A percentile compares a stretch with the other conserved stretches of the same genome.
Evolutionary conservation across 208 protist species (phyloP).

Genomic region (Leishmania major): DNA sequence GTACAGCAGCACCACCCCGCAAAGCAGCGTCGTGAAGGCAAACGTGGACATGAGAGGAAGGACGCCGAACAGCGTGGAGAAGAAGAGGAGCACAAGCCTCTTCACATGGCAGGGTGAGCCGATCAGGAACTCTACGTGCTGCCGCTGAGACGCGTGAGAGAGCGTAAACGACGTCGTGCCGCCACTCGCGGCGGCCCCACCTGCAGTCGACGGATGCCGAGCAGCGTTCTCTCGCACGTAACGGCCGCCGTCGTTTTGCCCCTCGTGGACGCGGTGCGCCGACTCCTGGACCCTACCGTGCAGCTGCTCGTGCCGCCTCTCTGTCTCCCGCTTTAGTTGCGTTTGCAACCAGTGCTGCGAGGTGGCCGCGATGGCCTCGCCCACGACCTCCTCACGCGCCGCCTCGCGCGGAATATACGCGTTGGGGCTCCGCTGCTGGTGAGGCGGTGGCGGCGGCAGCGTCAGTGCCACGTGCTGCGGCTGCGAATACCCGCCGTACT

Average conservation of each 20-base stretch:
- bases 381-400: constrained; percentile 49
- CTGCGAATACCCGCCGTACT: constrained; percentile 9
- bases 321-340: constrained; percentile 33
- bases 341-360: constrained; percentile 53
- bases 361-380: constrained; percentile 42
- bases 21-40: constrained; percentile 63
- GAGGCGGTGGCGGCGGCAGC: background rate
- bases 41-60: constrained; percentile 79
- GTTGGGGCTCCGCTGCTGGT: constrained; percentile 6
- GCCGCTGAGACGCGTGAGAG: background rate
- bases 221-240: constrained; percentile 17
- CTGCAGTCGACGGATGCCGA: background rate
- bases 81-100: constrained; percentile 53
- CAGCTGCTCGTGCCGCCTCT: constrained; percentile 22
- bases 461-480: background rate
- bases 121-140: constrained; percentile 39
- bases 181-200: background rate
- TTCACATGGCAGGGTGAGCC: constrained; percentile 39
- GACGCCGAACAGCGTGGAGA: constrained; percentile 65
- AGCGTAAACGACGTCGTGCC: background rate
- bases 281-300: constrained; percentile 3
- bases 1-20: constrained; percentile 70
- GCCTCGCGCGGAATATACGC: constrained; percentile 20
- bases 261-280: background rate
- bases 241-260: constrained; percentile 4